Evolutionary conservation across 371 early-diverging fungal species (phyloP).

Genomic region (Mucor lusitanicus): DNA sequence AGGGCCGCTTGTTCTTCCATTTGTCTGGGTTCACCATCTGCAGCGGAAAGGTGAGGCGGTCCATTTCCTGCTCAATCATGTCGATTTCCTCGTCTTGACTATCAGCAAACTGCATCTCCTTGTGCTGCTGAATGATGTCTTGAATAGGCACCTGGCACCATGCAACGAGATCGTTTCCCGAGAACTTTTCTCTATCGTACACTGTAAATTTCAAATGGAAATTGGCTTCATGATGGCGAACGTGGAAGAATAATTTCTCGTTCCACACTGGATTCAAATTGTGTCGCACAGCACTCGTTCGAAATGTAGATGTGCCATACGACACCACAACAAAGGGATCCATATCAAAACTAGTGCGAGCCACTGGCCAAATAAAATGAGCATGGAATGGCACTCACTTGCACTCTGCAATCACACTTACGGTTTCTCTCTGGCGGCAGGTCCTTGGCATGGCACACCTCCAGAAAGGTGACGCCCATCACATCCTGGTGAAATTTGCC

Average conservation of each 20-base stretch:
- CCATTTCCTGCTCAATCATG: constrained; percentile 17
- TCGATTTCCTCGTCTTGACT: neutral
- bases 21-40: constrained; percentile 11
- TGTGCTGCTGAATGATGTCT: constrained; percentile 13
- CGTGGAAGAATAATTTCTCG: constrained; percentile 58
- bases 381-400: neutral
- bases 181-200: constrained; percentile 71
- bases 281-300: constrained; percentile 59
- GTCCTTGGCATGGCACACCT: constrained; percentile 52
- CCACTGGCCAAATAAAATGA: constrained; percentile 8
- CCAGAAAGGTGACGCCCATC: constrained; percentile 56
- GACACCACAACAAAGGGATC: constrained; percentile 76
- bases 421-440: constrained; percentile 52
- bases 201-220: constrained; percentile 61
- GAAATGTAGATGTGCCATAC: constrained; percentile 64
- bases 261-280: constrained; percentile 62
- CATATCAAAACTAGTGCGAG: constrained; percentile 63
- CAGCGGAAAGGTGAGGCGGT: constrained; percentile 34
- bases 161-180: constrained; percentile 64
- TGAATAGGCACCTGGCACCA: constrained; percentile 38
- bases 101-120: neutral
- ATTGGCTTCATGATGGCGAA: constrained; percentile 46
- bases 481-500: constrained; percentile 22
- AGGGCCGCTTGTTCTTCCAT: constrained; percentile 23
- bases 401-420: neutral